These are phyloP conservation scores for Mychonastes homosphaera DNA, from an alignment of 139 green algal species.

Conservation along the genomic window DNA sequence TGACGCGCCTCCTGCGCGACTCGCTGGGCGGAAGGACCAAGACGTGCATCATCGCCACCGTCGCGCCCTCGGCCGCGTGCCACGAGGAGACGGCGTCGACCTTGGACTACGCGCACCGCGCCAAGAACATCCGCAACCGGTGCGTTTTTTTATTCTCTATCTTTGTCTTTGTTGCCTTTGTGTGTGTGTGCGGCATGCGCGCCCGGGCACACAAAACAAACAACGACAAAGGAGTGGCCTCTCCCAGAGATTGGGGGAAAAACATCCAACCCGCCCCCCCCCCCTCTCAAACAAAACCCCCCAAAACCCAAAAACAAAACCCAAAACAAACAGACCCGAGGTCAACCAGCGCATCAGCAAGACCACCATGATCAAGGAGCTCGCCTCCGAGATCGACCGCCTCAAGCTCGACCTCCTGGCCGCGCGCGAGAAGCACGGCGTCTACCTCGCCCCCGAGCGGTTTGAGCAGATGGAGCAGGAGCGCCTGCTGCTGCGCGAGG, in stretches of 20 bases:
- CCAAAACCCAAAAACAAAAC: not conserved
- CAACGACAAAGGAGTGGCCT: too few relatives aligned
- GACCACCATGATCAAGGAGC: constrained; percentile 90
- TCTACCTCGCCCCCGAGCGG: constrained; percentile 61
- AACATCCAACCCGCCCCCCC: too few relatives aligned
- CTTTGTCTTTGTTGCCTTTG: not conserved
- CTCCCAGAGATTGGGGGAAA: too few relatives aligned
- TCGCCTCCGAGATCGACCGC: constrained; percentile 85
- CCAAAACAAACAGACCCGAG: constrained; percentile 13
- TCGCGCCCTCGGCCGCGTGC: constrained; percentile 77
- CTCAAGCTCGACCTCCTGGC: constrained; percentile 73
- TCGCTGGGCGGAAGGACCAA: constrained; percentile 81
- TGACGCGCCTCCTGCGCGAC: constrained; percentile 93
- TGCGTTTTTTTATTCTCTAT: not conserved
- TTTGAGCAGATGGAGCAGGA: constrained; percentile 57
- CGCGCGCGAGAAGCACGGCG: constrained; percentile 86
- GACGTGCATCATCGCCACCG: constrained; percentile 97
- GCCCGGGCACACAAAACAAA: not conserved
- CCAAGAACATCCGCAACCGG: constrained; percentile 97
- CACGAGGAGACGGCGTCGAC: constrained; percentile 93
- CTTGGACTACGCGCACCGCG: constrained; percentile 95
- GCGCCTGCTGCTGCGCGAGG: constrained; percentile 44
- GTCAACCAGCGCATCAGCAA: constrained; percentile 85
- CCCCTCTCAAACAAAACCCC: too few relatives aligned
- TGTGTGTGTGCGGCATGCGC: not conserved